phyloP scores from a whole-genome alignment of 2,329 filamentous ascomycete species.

The Pseudophaeomoniella oleicola region DNA sequence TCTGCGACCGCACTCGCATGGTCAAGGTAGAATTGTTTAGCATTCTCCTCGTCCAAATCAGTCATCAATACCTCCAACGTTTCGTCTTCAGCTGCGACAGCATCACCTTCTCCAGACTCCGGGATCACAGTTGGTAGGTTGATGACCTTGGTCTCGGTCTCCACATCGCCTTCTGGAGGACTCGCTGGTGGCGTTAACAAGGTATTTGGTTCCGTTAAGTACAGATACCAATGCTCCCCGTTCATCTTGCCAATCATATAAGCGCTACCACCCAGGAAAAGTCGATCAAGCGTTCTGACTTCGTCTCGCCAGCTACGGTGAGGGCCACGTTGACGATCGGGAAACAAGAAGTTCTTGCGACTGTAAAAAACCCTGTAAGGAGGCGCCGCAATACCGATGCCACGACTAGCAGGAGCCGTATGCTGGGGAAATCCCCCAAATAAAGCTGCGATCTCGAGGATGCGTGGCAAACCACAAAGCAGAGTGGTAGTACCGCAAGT shows the following conservation, averaged over 20 bases:
- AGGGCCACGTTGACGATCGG: slow-evolving; percentile 82
- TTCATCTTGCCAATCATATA: slow-evolving; percentile 99
- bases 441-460: slow-evolving; percentile 79
- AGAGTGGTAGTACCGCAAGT: slow-evolving; percentile 95
- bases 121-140: slow-evolving; percentile 30
- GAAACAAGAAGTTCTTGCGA: slow-evolving; percentile 95
- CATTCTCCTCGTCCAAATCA: slow-evolving; percentile 51
- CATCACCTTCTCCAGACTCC: slow-evolving; percentile 8
- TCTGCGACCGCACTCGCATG: slow-evolving; percentile 83
- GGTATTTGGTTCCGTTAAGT: slow-evolving; percentile 77
- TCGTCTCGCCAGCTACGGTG: slow-evolving; percentile 97
- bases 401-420: slow-evolving; percentile 49
- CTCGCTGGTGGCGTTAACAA: slow-evolving; percentile 70
- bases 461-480: slow-evolving; percentile 72
- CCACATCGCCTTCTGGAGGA: slow-evolving; percentile 37
- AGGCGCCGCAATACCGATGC: slow-evolving; percentile 62
- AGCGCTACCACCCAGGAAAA: slow-evolving; percentile 82
- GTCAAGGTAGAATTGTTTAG: slow-evolving; percentile 56
- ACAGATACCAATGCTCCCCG: slow-evolving; percentile 97
- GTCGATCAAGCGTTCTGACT: slow-evolving; percentile 79
- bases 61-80: slow-evolving; percentile 54
- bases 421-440: slow-evolving; percentile 81
- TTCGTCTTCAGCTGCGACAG: slow-evolving; percentile 25
- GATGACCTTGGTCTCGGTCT: slow-evolving; percentile 45
- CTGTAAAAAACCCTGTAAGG: slow-evolving; percentile 98